These are phyloP conservation scores for Cladobotryum mycophilum DNA, from an alignment of 2,329 filamentous ascomycete species.

Conservation along the genomic window DNA sequence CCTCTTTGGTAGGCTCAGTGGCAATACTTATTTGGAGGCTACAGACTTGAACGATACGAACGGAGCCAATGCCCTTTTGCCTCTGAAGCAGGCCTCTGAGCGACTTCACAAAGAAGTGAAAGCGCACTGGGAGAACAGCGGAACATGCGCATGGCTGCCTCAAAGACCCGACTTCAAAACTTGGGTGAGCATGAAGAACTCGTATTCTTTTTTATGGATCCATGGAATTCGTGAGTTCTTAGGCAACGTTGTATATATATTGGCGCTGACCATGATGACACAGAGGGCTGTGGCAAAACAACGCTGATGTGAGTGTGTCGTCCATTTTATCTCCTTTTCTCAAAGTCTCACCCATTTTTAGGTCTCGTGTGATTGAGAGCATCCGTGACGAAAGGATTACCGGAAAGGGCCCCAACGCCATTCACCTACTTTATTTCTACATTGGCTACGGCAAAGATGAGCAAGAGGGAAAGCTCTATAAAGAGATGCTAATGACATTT, in stretches of 20 bases:
- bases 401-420: not conserved
- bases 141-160: not conserved
- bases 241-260: not conserved
- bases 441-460: not conserved
- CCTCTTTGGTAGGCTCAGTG: not conserved
- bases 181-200: not conserved
- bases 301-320: not conserved
- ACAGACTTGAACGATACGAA: not conserved
- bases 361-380: not conserved
- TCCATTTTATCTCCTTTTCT: not conserved
- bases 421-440: not conserved
- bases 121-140: not conserved
- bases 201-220: not conserved
- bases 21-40: not conserved
- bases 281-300: not conserved
- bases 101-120: not conserved
- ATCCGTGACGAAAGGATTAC: not conserved
- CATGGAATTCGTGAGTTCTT: not conserved
- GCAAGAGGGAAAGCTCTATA: not conserved
- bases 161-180: not conserved
- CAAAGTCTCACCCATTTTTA: not conserved
- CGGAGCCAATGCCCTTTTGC: not conserved
- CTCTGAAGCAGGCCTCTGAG: not conserved
- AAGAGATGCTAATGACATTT: not conserved
- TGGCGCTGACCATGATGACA: not conserved